Evolutionary conservation across 164 flowering plant genomes (phyloP).

Genomic region (Santalum album): DNA sequence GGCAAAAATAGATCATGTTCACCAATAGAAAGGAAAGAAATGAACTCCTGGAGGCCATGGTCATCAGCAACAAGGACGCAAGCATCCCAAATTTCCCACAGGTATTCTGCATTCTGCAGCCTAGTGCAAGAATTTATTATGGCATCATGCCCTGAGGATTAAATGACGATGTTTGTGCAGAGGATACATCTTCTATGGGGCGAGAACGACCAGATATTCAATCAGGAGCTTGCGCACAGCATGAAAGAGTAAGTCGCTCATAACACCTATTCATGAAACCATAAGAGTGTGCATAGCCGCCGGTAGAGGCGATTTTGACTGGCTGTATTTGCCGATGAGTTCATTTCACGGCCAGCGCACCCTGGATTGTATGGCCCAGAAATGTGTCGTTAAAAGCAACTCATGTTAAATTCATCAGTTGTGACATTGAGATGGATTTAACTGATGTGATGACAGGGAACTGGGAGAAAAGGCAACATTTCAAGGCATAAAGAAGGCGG

Average conservation of each 20-base stretch:
- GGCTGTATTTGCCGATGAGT: not conserved
- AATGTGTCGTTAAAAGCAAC: too few relatives aligned
- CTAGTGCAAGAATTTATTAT: too few relatives aligned
- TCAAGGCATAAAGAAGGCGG: slow-evolving; percentile 65
- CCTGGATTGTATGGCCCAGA: too few relatives aligned
- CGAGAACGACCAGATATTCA: slow-evolving; percentile 74
- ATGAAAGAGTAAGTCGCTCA: slow-evolving; percentile 60
- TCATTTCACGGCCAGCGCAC: too few relatives aligned
- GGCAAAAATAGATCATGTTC: slow-evolving; percentile 82
- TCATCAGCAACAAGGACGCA: slow-evolving; percentile 56
- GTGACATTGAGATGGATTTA: not conserved
- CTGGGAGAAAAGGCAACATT: slow-evolving; percentile 62
- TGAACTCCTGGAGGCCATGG: slow-evolving; percentile 65
- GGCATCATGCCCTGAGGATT: too few relatives aligned
- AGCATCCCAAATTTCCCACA: slow-evolving; percentile 52
- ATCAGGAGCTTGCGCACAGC: slow-evolving; percentile 57
- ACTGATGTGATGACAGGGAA: slow-evolving; percentile 36
- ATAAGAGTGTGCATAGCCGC: not conserved
- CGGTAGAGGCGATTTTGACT: not conserved
- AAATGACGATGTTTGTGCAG: slow-evolving; percentile 24
- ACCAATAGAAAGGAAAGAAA: slow-evolving; percentile 78
- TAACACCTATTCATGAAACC: not conserved
- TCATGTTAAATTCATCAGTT: too few relatives aligned
- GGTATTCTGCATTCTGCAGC: slow-evolving; percentile 24
- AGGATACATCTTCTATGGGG: slow-evolving; percentile 90